Evolutionary conservation across 164 flowering plant species (phyloP).

Genomic region (Piper betle): DNA sequence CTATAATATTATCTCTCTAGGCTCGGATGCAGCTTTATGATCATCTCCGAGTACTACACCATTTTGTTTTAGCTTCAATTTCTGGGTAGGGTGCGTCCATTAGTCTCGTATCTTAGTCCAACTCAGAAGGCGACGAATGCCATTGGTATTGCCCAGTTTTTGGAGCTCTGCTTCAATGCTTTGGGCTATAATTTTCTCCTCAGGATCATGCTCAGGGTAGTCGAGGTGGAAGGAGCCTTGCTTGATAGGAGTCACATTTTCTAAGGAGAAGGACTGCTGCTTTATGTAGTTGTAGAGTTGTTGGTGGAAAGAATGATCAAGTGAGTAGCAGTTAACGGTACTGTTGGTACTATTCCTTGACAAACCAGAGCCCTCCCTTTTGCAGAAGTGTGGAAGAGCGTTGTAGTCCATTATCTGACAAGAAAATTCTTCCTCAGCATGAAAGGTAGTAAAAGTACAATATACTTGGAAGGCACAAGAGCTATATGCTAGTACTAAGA

Average conservation of each 20-base stretch:
- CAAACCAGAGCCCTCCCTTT: conserved; percentile 61
- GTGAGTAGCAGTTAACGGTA: conserved; percentile 37
- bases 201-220: conserved; percentile 43
- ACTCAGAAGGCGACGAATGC: conserved; percentile 14
- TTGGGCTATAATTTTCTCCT: conserved; percentile 39
- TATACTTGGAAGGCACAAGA: no score
- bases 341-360: conserved; percentile 28
- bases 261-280: conserved; percentile 26
- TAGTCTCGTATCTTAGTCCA: conserved; percentile 11
- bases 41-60: no score
- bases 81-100: no score
- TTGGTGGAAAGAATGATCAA: conserved; percentile 76
- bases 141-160: conserved; percentile 24
- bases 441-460: neutral
- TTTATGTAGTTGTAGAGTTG: conserved; percentile 57
- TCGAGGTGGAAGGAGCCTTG: conserved; percentile 71
- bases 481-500: neutral
- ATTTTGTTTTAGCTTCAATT: no score
- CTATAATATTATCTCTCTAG: neutral
- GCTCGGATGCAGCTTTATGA: neutral
- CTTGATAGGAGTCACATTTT: conserved; percentile 24
- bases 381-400: conserved; percentile 74
- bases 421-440: neutral
- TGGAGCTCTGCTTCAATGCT: conserved; percentile 58
- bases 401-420: conserved; percentile 59